Evolutionary conservation across 2,329 filamentous ascomycete genomes (phyloP).

Genomic region (Blumeria hordei): DNA sequence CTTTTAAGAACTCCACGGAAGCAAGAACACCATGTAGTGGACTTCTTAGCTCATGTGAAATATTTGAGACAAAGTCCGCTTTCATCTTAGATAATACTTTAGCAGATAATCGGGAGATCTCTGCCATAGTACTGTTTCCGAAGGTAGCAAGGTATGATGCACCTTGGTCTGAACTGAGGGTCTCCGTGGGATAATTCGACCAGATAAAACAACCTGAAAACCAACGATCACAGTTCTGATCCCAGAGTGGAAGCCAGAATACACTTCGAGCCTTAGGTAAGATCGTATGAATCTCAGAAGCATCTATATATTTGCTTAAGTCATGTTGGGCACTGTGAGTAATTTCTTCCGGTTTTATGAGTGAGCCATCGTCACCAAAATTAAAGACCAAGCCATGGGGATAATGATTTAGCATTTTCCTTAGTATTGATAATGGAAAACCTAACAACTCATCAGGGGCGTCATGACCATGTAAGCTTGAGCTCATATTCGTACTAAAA

Average conservation of each 20-base stretch:
- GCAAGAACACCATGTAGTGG: slow-evolving; percentile 35
- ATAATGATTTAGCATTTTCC: slow-evolving; percentile 13
- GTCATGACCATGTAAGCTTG: slow-evolving; percentile 10
- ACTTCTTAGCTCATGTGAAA: slow-evolving; percentile 35
- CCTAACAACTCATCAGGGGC: slow-evolving; percentile 6
- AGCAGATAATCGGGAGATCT: slow-evolving; percentile 25
- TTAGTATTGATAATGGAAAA: slow-evolving; percentile 10
- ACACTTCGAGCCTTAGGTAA: slow-evolving; percentile 23
- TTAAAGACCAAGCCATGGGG: slow-evolving; percentile 15
- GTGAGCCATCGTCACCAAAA: slow-evolving; percentile 12
- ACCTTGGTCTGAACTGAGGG: slow-evolving; percentile 23
- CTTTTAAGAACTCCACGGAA: slow-evolving; percentile 26
- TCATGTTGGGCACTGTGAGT: slow-evolving; percentile 5
- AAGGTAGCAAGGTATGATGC: slow-evolving; percentile 27
- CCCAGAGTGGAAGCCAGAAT: slow-evolving; percentile 24
- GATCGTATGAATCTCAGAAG: slow-evolving; percentile 13
- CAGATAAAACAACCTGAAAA: slow-evolving; percentile 26
- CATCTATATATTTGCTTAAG: slow-evolving; percentile 12
- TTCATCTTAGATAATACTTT: slow-evolving; percentile 16
- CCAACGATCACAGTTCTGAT: slow-evolving; percentile 21
- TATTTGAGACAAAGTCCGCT: slow-evolving; percentile 31
- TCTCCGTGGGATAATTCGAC: slow-evolving; percentile 20
- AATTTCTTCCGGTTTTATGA: slow-evolving; percentile 9
- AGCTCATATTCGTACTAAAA: slow-evolving; percentile 11
- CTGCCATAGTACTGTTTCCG: slow-evolving; percentile 29